Percentiles rank a stretch among this genome's conserved stretches.
Evolutionary conservation across 305 asterid species (phyloP).

Genomic region (Andrographis paniculata): DNA sequence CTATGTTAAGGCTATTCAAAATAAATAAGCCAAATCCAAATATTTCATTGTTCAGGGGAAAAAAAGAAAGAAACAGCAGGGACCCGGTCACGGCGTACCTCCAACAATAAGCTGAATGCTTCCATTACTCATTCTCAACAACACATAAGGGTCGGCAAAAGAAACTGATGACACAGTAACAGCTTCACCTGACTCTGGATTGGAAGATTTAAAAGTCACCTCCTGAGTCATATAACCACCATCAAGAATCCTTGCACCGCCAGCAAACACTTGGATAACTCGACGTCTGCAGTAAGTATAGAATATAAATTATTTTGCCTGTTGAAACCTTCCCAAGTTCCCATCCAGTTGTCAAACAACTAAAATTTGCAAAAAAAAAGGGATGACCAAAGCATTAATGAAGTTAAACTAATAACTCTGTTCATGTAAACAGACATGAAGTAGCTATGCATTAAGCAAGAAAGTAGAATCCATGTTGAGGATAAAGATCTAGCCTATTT

Average conservation of each 20-base stretch:
- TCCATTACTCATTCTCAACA: constrained; percentile 88
- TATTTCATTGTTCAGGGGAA: no score
- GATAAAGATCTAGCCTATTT: constrained; percentile 2
- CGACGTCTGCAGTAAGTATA: constrained; percentile 59
- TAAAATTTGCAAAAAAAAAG: no score
- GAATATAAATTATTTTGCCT: constrained; percentile 8
- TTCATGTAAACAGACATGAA: neutral
- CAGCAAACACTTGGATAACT: constrained; percentile 84
- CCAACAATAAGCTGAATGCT: constrained; percentile 92
- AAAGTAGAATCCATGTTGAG: constrained; percentile 1
- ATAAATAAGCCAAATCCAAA: no score
- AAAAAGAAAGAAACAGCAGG: neutral
- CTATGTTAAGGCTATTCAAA: constrained; percentile 9
- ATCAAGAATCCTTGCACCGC: constrained; percentile 95
- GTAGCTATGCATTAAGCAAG: constrained; percentile 2
- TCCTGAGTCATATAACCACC: constrained; percentile 98
- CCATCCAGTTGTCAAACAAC: no score
- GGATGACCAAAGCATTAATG: constrained; percentile 3
- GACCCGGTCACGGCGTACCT: constrained; percentile 35
- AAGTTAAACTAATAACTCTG: constrained; percentile 8
- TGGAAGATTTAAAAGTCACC: constrained; percentile 64
- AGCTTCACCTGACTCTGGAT: constrained; percentile 62
- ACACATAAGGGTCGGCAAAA: constrained; percentile 90
- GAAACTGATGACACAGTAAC: constrained; percentile 67
- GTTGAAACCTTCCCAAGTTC: constrained; percentile 13